Evolutionary conservation across 345 rosid species (phyloP), one percentile per base, ranked within the genome.

Genomic region (Sonneratia alba): DNA sequence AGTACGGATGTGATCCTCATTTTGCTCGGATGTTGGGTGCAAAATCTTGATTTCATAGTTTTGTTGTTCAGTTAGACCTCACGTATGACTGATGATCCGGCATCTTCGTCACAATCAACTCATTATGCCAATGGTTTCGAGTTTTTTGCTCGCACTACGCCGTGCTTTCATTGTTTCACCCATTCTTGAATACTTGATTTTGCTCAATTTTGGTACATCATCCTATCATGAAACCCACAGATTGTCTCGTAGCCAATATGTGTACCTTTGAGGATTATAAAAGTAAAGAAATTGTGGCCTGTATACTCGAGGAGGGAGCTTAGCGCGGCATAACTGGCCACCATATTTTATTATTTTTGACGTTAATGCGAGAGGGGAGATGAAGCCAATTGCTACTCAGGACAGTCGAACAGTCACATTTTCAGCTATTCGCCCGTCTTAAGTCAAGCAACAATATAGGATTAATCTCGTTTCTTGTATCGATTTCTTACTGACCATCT

Each of bases 401-500:
- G 32, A 27, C 32, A 27, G 32, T 27, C 32, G 32, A 2, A 56
- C 62, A 56, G 21, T 22, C 24, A 27, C 36, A 61, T 61, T 61
- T 27, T 61, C 36, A 61, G 65, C 15, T 93, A 87, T 83, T 42
- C 88, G 56, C 87, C 93, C 13, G 45, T 91, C 62, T 72, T 89
- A 78, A 87, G 67, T 83, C 87, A 75, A 77, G 15, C 91, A 38
- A 79, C 81, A 55, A n/a, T n/a, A 34, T 57, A 57, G 21, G 34
- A 57, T 32, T 32, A 24, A 22, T 32, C 16, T 61, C 6, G 3
- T 53, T 53, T 7, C 59, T 53, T 1, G 59, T 53, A 6, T 18
- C 18, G 53, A 80, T 87, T 86, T 72, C 81, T 84, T 73, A 81
- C 92, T 84, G 89, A 88, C 85, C 97, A 73, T 65, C 88, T 71